Conservation (phyloP, 345 rosid species). For the Eucalyptus regnans region DNA sequence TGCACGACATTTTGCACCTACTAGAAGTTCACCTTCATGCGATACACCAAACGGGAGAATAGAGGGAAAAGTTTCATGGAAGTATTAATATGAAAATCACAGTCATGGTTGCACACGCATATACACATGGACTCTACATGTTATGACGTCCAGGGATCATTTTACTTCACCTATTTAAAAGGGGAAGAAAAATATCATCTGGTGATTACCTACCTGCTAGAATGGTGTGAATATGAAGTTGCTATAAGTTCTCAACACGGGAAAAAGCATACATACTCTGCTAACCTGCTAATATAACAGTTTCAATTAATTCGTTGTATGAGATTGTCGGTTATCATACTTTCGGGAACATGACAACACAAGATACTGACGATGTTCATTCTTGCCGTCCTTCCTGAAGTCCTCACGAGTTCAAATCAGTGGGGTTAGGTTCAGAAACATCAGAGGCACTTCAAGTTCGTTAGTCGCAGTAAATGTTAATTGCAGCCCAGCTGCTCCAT, state of each 20-base stretch:
- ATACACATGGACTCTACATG: not conserved
- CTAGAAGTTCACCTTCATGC: not conserved
- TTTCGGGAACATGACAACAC: not conserved
- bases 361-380: not conserved
- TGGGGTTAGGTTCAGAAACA: not conserved
- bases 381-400: not conserved
- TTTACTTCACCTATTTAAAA: not conserved
- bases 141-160: not conserved
- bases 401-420: not conserved
- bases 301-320: not conserved
- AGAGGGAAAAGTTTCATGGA: not conserved
- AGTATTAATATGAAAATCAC: not conserved
- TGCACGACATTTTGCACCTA: not conserved
- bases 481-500: constrained; percentile 6
- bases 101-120: not conserved
- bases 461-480: not conserved
- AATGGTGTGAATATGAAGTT: not conserved
- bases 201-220: not conserved
- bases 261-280: not conserved
- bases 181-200: not conserved
- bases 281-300: not conserved
- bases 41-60: not conserved
- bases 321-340: not conserved
- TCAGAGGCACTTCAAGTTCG: not conserved
- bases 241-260: not conserved